Conservation (phyloP, 495 filamentous ascomycete genomes). For the Penicillium antarcticum region DNA sequence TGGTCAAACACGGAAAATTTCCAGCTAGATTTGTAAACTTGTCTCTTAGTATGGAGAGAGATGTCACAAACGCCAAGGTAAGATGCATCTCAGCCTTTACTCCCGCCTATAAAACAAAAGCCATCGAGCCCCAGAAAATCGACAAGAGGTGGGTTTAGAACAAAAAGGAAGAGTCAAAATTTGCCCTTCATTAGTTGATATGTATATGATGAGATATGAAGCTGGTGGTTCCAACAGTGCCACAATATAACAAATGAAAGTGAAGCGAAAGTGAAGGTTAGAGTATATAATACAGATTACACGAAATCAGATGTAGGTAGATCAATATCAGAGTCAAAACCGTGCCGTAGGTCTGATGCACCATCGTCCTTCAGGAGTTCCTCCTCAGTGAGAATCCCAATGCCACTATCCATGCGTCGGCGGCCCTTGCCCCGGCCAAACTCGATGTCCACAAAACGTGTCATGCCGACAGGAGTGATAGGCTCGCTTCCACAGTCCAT, state of each 20-base stretch:
- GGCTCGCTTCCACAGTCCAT: conserved; percentile 32
- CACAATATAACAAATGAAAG: conserved; percentile 2
- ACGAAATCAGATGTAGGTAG: conserved; percentile 16
- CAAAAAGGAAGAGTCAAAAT: too few relatives aligned
- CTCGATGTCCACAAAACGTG: conserved; percentile 46
- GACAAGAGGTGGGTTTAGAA: too few relatives aligned
- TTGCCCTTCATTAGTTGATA: too few relatives aligned
- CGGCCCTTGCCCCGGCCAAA: conserved; percentile 42
- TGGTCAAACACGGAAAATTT: too few relatives aligned
- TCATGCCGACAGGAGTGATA: conserved; percentile 44
- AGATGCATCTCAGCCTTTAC: too few relatives aligned
- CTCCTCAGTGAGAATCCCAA: conserved; percentile 63
- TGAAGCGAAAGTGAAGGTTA: conserved; percentile 2
- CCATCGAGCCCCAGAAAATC: too few relatives aligned
- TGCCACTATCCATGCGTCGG: conserved; percentile 56
- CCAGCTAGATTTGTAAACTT: too few relatives aligned
- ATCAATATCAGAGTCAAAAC: conserved; percentile 24
- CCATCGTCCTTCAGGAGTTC: conserved; percentile 37
- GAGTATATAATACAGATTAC: not conserved
- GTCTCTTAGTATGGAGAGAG: too few relatives aligned
- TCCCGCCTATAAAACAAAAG: too few relatives aligned
- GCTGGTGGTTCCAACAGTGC: too few relatives aligned
- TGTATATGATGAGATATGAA: too few relatives aligned
- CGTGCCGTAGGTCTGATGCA: conserved; percentile 14
- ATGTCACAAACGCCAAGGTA: too few relatives aligned